Evolutionary conservation across 1,284 basidiomycete species (phyloP), one percentile per base, ranked within the genome.

Genomic region (Apiotrichum montevideense): DNA sequence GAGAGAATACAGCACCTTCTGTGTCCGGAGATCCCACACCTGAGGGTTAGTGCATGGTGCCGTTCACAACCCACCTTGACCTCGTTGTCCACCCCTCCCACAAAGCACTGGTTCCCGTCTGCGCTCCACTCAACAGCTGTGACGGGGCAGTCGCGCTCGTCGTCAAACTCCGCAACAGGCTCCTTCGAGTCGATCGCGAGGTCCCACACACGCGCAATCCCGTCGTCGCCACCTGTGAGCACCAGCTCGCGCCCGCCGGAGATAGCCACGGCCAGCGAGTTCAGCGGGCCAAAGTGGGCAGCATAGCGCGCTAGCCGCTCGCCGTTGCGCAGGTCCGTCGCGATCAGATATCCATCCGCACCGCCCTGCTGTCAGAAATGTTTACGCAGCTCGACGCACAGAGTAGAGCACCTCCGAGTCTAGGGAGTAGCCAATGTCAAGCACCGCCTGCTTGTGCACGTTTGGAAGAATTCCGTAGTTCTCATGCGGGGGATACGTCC

Each of bases 71-170:
- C 62, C 71, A 92, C 92, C 72, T 95, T 90, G 62, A 96, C 86
- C 72, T 90, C 89, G 65, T 97, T 97, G 76, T 96, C 93, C 66
- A 97, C 75, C 6, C 88, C 91, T 8, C 87, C 90, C n/a, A 89
- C 84, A 65, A 89, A 96, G 56, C 93, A 80, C 62, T 84, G 87
- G 61, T 87, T 82, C 0, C 89, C 93, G 68, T 96, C 92, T 42
- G 83, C 84, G 65, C 88, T 87, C 91, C 90, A 96, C 68, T 87
- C 88, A 0, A 95, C 91, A 0, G 87, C 82, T n/a, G 92, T 96
- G 34, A 90, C 87, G 0, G 93, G 92, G 68, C 88, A 73, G 58
- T 75, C 74, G 43, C 70, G 88, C 2, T 88, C 88, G 47, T 95
- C 71, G 63, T 91, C 85, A 66, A 91, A 87, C 37, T 86, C 84